Conservation (phyloP, 495 filamentous ascomycete species). For the Penicillium silybi region DNA sequence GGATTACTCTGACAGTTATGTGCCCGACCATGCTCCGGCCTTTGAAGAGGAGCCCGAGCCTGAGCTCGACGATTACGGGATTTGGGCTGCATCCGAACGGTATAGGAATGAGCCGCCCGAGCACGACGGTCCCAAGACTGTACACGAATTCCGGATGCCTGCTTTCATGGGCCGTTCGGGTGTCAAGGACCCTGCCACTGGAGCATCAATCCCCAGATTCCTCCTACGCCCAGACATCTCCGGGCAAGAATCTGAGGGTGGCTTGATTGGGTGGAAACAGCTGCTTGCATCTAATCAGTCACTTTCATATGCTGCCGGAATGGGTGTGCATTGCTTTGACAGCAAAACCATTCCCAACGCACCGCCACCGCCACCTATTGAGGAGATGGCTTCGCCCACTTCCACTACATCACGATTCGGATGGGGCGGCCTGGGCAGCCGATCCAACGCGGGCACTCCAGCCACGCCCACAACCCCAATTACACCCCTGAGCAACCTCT, state of each 20-base stretch:
- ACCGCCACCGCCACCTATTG: slow-evolving; percentile 7
- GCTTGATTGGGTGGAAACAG: slow-evolving; percentile 45
- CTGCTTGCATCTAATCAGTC: slow-evolving; percentile 42
- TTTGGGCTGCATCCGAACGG: slow-evolving; percentile 28
- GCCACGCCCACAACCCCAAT: slow-evolving; percentile 35
- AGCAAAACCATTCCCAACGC: slow-evolving; percentile 21
- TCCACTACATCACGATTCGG: slow-evolving; percentile 36
- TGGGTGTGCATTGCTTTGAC: slow-evolving; percentile 39
- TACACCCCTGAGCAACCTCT: slow-evolving; percentile 30
- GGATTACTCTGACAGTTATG: slow-evolving; percentile 40
- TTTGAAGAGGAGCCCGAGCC: slow-evolving; percentile 35
- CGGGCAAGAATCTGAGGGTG: slow-evolving; percentile 43
- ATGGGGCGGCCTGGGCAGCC: slow-evolving; percentile 38
- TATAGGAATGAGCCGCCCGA: slow-evolving; percentile 21
- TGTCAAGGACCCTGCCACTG: slow-evolving; percentile 22
- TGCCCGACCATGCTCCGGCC: slow-evolving; percentile 36
- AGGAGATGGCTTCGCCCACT: slow-evolving; percentile 33
- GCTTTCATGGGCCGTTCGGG: slow-evolving; percentile 43
- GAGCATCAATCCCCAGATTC: slow-evolving; percentile 39
- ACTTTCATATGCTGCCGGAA: slow-evolving; percentile 36
- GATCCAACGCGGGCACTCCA: slow-evolving; percentile 28
- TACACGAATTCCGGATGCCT: slow-evolving; percentile 44
- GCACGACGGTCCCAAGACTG: slow-evolving; percentile 34
- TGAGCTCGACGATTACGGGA: slow-evolving; percentile 37
- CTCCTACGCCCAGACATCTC: slow-evolving; percentile 43